Evolutionary conservation across 257 asterid species (phyloP).

Genomic region (Sherardia arvensis): DNA sequence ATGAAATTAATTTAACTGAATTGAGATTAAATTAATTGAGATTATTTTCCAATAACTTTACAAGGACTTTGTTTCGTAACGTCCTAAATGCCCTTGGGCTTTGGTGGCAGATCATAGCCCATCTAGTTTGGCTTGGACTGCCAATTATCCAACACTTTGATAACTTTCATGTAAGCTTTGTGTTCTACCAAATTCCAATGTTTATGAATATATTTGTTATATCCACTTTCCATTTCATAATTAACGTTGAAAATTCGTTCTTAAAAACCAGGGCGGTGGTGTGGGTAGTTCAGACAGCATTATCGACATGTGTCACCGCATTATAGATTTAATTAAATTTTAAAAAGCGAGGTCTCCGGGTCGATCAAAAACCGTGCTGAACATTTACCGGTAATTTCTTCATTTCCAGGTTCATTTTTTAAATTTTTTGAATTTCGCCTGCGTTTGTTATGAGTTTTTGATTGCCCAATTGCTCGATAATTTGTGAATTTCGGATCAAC

Average conservation of each 20-base stretch:
- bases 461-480: background rate
- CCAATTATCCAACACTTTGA: too few species aligned
- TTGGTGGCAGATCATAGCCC: too few species aligned
- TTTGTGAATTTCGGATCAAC: background rate
- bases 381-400: slow-evolving; percentile 9
- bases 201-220: too few species aligned
- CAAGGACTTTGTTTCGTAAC: too few species aligned
- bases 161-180: background rate
- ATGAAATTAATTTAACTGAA: too few species aligned
- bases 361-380: slow-evolving; percentile 3
- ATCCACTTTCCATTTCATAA: too few species aligned
- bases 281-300: background rate
- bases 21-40: too few species aligned
- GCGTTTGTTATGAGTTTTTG: background rate
- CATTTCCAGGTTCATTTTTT: background rate
- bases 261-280: background rate
- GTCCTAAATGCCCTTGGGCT: too few species aligned
- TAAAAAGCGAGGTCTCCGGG: background rate
- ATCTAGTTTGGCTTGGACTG: too few species aligned
- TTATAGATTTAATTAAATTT: background rate
- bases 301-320: background rate
- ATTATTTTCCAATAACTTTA: too few species aligned
- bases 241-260: background rate
- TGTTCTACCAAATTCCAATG: background rate
- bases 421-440: background rate